phyloP scores from a whole-genome alignment of 495 filamentous ascomycete genomes.

The Penicillium manginii region DNA sequence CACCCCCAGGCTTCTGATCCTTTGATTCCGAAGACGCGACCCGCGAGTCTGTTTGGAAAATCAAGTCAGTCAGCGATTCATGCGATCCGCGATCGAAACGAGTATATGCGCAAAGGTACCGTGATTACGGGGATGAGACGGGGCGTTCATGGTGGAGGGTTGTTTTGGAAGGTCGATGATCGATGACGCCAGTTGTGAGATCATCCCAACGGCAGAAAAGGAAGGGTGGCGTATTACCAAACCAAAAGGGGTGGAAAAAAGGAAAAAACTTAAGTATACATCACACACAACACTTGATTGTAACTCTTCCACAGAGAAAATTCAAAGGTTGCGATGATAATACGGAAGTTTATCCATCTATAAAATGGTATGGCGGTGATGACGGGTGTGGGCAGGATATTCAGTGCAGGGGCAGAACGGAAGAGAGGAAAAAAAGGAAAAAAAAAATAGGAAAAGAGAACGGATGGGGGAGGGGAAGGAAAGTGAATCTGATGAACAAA shows the following conservation, averaged over 20 bases:
- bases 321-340: not conserved
- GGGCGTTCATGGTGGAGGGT: constrained; percentile 28
- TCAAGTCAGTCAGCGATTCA: constrained; percentile 30
- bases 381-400: not conserved
- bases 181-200: constrained; percentile 52
- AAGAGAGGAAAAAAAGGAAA: not conserved
- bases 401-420: not conserved
- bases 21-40: constrained; percentile 45
- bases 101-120: constrained; percentile 30
- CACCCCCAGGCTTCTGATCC: constrained; percentile 45
- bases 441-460: not conserved
- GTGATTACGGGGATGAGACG: constrained; percentile 24
- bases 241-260: constrained; percentile 24
- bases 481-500: constrained; percentile 8
- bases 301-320: not conserved
- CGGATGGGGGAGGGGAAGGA: not conserved
- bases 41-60: constrained; percentile 43
- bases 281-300: constrained; percentile 5
- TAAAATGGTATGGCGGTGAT: not conserved
- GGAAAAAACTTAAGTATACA: constrained; percentile 14
- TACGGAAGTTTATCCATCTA: not conserved
- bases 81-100: constrained; percentile 3
- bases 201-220: constrained; percentile 47
- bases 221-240: constrained; percentile 42
- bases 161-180: constrained; percentile 24